Conservation (phyloP, 2,329 filamentous ascomycete species). For the Onygena corvina region DNA sequence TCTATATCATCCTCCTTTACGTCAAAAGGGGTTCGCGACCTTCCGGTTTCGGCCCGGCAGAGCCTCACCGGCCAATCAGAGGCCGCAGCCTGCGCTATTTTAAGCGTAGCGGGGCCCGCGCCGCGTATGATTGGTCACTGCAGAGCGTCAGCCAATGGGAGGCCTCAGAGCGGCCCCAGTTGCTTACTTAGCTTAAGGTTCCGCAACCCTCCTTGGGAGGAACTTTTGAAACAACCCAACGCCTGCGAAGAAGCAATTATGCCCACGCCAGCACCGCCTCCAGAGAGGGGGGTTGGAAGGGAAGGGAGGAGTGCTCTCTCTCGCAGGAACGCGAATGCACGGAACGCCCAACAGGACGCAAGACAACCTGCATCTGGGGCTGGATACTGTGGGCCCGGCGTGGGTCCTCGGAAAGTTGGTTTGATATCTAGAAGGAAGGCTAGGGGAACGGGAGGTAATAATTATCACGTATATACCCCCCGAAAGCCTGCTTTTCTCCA, state of each 20-base stretch:
- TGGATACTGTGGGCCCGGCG: not conserved
- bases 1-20: no score
- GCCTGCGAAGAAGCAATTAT: not conserved
- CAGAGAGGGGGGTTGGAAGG: no score
- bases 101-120: not conserved
- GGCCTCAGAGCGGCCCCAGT: not conserved
- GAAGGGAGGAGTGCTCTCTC: no score
- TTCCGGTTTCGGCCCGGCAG: not conserved
- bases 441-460: no score
- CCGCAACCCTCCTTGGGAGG: no score
- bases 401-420: not conserved
- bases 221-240: no score
- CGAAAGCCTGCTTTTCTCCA: not conserved
- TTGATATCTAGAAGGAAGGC: no score
- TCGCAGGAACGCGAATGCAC: not conserved
- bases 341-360: not conserved
- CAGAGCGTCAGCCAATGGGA: no score
- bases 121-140: not conserved
- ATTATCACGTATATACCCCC: not conserved
- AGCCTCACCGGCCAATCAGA: not conserved
- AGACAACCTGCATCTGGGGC: not conserved
- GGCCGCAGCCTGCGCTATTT: no score
- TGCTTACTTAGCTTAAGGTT: slow-evolving; percentile 6
- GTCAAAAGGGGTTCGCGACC: not conserved
- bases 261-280: not conserved